A percentile compares a stretch with the other conserved stretches of the same genome.
Conservation (phyloP, 208 protist genomes). For the Trypanosoma mega region DNA sequence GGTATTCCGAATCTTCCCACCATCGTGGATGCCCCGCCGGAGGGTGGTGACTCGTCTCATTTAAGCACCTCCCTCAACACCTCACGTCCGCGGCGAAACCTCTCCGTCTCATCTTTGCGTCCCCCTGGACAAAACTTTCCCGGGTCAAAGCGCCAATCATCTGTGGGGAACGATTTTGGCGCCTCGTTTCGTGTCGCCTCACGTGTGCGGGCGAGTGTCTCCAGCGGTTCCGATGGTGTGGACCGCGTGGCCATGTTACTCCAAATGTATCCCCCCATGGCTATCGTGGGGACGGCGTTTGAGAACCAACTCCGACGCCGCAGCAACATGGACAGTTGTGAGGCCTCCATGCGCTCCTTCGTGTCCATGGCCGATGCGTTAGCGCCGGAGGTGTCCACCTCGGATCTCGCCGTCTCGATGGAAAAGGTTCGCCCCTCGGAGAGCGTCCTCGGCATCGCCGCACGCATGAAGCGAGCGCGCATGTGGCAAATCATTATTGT, state of each 20-base stretch:
- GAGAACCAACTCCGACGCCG: conserved; percentile 41
- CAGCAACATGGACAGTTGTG: background rate
- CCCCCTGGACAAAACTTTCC: too few relatives aligned
- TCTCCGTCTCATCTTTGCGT: too few relatives aligned
- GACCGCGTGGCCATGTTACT: conserved; percentile 66
- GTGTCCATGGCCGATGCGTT: background rate
- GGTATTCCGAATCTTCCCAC: too few relatives aligned
- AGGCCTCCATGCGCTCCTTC: background rate
- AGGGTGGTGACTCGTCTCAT: too few relatives aligned
- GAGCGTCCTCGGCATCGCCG: conserved; percentile 49
- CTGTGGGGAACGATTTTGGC: background rate
- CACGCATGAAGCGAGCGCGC: conserved; percentile 66
- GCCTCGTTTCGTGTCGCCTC: background rate
- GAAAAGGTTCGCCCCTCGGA: conserved; percentile 8
- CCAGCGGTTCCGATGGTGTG: conserved; percentile 19
- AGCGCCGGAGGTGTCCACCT: background rate
- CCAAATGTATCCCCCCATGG: conserved; percentile 70
- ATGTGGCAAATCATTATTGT: conserved; percentile 76
- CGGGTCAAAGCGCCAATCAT: too few relatives aligned
- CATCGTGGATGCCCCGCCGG: too few relatives aligned
- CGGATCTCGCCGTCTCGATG: background rate
- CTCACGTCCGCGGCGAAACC: too few relatives aligned
- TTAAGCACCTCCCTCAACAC: too few relatives aligned
- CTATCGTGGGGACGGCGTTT: conserved; percentile 68
- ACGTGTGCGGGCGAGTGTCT: background rate